phyloP scores from a whole-genome alignment of 73 alveolate genomes.

The Paramecium pentaurelia region DNA sequence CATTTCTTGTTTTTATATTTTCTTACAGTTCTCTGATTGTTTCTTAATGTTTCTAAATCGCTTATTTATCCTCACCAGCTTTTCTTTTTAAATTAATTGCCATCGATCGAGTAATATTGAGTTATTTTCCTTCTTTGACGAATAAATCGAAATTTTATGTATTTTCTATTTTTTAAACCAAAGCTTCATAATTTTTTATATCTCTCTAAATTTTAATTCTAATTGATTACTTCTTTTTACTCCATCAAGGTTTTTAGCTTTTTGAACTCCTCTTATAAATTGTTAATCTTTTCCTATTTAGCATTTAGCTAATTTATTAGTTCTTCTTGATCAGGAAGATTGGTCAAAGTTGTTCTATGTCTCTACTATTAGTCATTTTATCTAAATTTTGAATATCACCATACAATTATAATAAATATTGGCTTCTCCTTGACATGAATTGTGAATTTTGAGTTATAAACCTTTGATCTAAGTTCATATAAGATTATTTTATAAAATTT shows the following conservation, averaged over 20 bases:
- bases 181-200: neutral
- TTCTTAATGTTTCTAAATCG: neutral
- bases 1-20: neutral
- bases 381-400: neutral
- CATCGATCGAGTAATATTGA: no score
- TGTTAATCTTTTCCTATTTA: neutral
- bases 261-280: neutral
- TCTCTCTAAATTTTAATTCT: neutral
- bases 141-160: neutral
- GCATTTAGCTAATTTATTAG: neutral
- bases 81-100: neutral
- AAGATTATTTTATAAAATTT: no score
- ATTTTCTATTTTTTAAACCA: neutral
- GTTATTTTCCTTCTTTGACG: neutral
- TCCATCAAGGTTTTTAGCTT: neutral
- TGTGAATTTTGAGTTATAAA: neutral
- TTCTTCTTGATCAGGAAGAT: neutral
- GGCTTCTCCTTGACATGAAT: neutral
- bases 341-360: neutral
- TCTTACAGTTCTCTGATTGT: neutral
- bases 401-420: neutral
- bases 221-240: neutral
- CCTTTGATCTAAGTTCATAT: neutral
- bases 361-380: neutral
- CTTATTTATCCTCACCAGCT: neutral